Base-by-base conservation (phyloP, 148 eudicot genomes). In the Diospyros lotus region DNA sequence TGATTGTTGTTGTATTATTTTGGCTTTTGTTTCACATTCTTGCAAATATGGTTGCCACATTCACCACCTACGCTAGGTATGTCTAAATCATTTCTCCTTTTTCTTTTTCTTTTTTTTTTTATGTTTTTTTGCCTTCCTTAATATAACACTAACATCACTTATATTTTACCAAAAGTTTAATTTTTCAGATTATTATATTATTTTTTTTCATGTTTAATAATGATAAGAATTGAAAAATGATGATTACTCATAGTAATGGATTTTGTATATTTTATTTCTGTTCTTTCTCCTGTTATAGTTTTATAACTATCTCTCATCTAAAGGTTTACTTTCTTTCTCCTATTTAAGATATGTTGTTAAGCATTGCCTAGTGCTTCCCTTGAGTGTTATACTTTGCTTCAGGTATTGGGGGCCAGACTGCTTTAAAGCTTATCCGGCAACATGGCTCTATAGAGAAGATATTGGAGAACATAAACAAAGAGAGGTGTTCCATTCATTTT, bases 361-460 rank as follows among this genome's bases (percentile, higher is more conserved):
- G 64, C 40, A 10, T 51, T 51, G 40, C 52, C 54, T 64, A 41
- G 8, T 73, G 10, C 68, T 50, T 61, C 54, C 9, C 18, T 62
- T 61, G 43, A 48, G 8, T 3, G 28, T 9, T 64, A 45, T 40
- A 40, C 15, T 52, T 43, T 46, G 50, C n/a, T 11, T 68, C 86
- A 95, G 99, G 99, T 77, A 91, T 95, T 70, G 99, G 99, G 55
- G 91, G 93, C 75, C 79, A 73, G 82, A 93, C 99, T 75, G 99
- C 99, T 81, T 74, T 92, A 84, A 92, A 89, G 89, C 88, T 92
- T 68, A 88, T 92, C 55, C 91, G 92, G 70, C 94, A 92, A 67
- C 97, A 92, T 79, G 97, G 92, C 38, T 88, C 92, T 43, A 92
- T 92, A 52, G 97, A 92, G 80, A 80, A 58, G 77, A 88, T 92